phyloP scores from a whole-genome alignment of 495 filamentous ascomycete species.

The Annulohypoxylon stygium region DNA sequence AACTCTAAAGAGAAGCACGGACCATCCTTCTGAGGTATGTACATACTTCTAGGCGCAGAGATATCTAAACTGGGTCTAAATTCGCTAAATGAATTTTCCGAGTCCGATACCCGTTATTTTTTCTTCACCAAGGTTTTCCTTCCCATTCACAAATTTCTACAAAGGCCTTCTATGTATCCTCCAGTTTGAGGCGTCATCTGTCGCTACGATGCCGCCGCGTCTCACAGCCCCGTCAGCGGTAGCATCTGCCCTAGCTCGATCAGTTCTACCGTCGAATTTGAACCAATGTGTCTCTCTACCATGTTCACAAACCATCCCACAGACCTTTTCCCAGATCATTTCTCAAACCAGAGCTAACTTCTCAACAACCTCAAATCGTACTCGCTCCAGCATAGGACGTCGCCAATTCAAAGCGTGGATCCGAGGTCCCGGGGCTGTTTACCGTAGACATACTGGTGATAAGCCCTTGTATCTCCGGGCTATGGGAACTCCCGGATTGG shows the following conservation, averaged over 20 bases:
- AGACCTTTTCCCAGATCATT: no score
- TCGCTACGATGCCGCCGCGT: slow-evolving; percentile 47
- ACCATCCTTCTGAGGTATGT: neutral
- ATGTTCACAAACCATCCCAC: slow-evolving; percentile 4
- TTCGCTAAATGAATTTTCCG: slow-evolving; percentile 12
- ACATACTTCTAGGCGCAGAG: neutral
- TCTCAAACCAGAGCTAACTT: slow-evolving; percentile 34
- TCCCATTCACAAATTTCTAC: slow-evolving; percentile 10
- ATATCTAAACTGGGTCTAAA: neutral
- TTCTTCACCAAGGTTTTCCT: slow-evolving; percentile 20
- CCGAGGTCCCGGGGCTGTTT: slow-evolving; percentile 66
- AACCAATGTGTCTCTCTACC: slow-evolving; percentile 13
- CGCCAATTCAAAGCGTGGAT: slow-evolving; percentile 77
- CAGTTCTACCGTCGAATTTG: slow-evolving; percentile 7
- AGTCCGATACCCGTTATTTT: slow-evolving; percentile 17
- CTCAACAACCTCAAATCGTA: slow-evolving; percentile 47
- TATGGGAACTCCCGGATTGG: no score
- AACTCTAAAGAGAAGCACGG: neutral
- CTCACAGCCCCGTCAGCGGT: slow-evolving; percentile 40
- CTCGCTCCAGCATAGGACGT: slow-evolving; percentile 54
- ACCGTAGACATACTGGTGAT: slow-evolving; percentile 68
- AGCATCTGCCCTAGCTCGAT: slow-evolving; percentile 24
- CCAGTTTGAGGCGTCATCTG: slow-evolving; percentile 29
- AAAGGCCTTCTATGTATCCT: slow-evolving; percentile 34
- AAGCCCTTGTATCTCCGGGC: slow-evolving; percentile 75